Evolutionary conservation across 2,329 filamentous ascomycete species (phyloP).

Genomic region (Fusarium sp.): DNA sequence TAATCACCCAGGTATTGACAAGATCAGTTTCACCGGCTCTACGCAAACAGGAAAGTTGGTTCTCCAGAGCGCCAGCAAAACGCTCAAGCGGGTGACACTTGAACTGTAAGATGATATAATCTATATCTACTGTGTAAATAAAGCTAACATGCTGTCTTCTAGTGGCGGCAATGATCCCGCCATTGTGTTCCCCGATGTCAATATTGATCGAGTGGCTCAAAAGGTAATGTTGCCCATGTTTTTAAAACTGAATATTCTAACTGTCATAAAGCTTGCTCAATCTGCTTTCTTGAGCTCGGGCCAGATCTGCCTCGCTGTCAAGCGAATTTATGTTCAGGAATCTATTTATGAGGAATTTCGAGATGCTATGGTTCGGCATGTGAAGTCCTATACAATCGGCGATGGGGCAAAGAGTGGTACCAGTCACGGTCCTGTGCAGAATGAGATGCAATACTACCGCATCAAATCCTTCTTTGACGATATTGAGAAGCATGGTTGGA

Average conservation of each 20-base stretch:
- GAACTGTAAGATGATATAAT: slow-evolving; percentile 57
- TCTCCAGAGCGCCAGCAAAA: slow-evolving; percentile 65
- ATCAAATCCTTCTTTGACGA: slow-evolving; percentile 58
- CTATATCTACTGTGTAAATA: too few relatives aligned
- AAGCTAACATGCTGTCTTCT: slow-evolving; percentile 27
- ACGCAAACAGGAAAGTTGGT: slow-evolving; percentile 70
- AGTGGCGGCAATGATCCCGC: slow-evolving; percentile 68
- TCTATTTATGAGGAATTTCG: slow-evolving; percentile 68
- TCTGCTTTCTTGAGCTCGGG: slow-evolving; percentile 68
- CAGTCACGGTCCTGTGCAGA: slow-evolving; percentile 70
- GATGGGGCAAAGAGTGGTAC: slow-evolving; percentile 51
- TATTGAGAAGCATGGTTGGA: slow-evolving; percentile 56
- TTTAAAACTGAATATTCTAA: too few relatives aligned
- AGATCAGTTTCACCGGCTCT: slow-evolving; percentile 73
- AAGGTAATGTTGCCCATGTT: too few relatives aligned
- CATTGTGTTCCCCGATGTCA: slow-evolving; percentile 68
- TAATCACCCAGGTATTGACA: slow-evolving; percentile 67
- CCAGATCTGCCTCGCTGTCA: slow-evolving; percentile 54
- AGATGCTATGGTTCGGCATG: slow-evolving; percentile 47
- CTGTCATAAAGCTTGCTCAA: too few relatives aligned
- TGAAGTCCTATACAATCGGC: slow-evolving; percentile 59
- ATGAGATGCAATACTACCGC: slow-evolving; percentile 72
- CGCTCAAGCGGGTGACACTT: slow-evolving; percentile 69
- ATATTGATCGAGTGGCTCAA: slow-evolving; percentile 53
- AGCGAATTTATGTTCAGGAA: slow-evolving; percentile 71